Evolutionary conservation across 2,329 filamentous ascomycete genomes (phyloP).

Genomic region (Cladosporium velox): DNA sequence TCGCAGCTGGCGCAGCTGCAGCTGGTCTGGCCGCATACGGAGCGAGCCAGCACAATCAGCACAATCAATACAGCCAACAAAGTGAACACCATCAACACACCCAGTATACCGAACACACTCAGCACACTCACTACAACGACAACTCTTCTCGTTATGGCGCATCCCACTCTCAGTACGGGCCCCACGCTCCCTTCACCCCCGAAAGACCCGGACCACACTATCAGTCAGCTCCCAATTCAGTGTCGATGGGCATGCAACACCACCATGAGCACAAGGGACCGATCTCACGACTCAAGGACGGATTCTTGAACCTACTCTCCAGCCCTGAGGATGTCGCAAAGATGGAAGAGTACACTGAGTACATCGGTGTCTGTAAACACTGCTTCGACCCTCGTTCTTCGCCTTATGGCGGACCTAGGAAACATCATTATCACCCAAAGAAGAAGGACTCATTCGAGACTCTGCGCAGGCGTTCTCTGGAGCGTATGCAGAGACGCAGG

Average conservation of each 20-base stretch:
- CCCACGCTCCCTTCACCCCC: slow-evolving; percentile 18
- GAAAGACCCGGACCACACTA: slow-evolving; percentile 13
- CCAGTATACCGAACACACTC: slow-evolving; percentile 35
- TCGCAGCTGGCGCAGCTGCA: slow-evolving; percentile 49
- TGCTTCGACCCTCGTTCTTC: slow-evolving; percentile 64
- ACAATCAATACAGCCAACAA: slow-evolving; percentile 4
- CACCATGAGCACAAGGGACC: slow-evolving; percentile 58
- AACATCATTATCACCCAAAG: slow-evolving; percentile 55
- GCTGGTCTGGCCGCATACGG: slow-evolving; percentile 45
- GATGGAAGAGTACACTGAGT: slow-evolving; percentile 69
- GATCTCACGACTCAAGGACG: slow-evolving; percentile 61
- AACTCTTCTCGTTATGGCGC: slow-evolving; percentile 12
- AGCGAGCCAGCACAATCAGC: slow-evolving; percentile 40
- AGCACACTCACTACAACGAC: slow-evolving; percentile 19
- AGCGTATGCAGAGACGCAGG: slow-evolving; percentile 29
- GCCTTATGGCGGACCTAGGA: slow-evolving; percentile 59
- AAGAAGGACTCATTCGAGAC: slow-evolving; percentile 36
- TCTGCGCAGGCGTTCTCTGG: slow-evolving; percentile 31
- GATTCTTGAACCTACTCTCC: slow-evolving; percentile 45
- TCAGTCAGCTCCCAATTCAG: slow-evolving; percentile 19
- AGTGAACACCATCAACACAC: slow-evolving; percentile 24
- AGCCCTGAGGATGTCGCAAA: slow-evolving; percentile 61
- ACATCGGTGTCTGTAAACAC: slow-evolving; percentile 65
- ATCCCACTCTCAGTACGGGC: neutral
- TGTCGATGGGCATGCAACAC: slow-evolving; percentile 18